Conservation (phyloP, 306 rosid genomes). For the Gynostemma pentaphyllum region DNA sequence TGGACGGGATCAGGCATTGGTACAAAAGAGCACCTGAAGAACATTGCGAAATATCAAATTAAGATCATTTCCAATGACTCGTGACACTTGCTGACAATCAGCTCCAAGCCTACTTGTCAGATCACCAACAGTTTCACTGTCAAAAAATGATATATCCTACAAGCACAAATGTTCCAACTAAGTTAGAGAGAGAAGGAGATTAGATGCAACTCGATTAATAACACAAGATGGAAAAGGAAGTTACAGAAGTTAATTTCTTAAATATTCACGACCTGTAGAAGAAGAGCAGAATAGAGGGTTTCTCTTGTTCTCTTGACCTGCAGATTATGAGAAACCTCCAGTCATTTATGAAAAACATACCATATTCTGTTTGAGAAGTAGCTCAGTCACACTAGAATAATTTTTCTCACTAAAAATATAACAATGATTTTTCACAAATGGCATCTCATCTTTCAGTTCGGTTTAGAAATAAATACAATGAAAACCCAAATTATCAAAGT, state of each 20-base stretch:
- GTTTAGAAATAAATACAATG: background rate
- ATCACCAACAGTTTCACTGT: conserved; percentile 89
- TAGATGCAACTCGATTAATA: conserved; percentile 9
- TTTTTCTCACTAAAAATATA: background rate
- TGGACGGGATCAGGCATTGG: background rate
- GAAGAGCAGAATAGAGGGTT: conserved; percentile 80
- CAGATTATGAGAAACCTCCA: conserved; percentile 19
- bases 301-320: conserved; percentile 97
- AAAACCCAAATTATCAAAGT: background rate
- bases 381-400: background rate
- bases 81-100: conserved; percentile 96
- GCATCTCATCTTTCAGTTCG: background rate
- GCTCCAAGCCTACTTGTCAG: conserved; percentile 99
- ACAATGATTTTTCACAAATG: background rate
- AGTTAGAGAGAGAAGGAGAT: conserved; percentile 18
- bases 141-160: conserved; percentile 97
- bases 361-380: conserved; percentile 4
- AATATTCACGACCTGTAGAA: conserved; percentile 58
- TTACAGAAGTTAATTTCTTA: background rate
- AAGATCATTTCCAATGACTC: conserved; percentile 95
- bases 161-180: conserved; percentile 31
- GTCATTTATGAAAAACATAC: conserved; percentile 3
- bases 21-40: conserved; percentile 54
- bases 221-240: background rate
- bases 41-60: conserved; percentile 76